Evolutionary conservation across 2,329 filamentous ascomycete species (phyloP), one percentile per base, ranked within the genome.

Genomic region (Emericellopsis atlantica): DNA sequence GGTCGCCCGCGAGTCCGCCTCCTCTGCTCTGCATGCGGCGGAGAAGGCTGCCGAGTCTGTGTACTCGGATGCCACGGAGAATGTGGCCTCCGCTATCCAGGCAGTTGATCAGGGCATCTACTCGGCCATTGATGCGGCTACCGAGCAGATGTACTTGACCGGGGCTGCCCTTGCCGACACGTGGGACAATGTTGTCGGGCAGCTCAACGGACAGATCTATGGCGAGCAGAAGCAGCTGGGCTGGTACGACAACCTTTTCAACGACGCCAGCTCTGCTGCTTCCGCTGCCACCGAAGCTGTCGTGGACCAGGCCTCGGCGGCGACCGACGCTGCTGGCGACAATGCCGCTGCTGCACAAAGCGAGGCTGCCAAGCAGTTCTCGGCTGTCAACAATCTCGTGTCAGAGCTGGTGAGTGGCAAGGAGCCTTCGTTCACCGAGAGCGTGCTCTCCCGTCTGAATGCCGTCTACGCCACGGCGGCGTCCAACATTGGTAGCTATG

Each of bases 351-450:
- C 79, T 35, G 81, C 76, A 5, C 79, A 78, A 2, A 71, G 71
- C 16, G 70, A 70, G 33, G 75, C 75, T 1, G 65, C 67, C 6
- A 68, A 72, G 37, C 81, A 86, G 50, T 89, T 85, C 49, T 72
- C 74, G 5, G 76, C 76, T 22, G 72, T 93, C 5, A 78, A 80
- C 54, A 75, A 73, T 11, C 70, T 92, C 2, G 71, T 94, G 12
- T 83, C 81, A 2, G 86, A 93, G 57, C 66, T 93, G 1, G 67
- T 94, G 12, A 62, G 72, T 33, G 87, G 84, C 40, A 86, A 81
- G 56, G 86, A 93, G 54, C 80, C 84, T 1, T 77, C 79, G 12
- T 93, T 87, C 51, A 88, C 81, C 0, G 84, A 93, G 53, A 88
- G 83, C 44, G 81, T 90, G 4, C 77, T 87, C 60, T 76, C 67